A percentile compares a stretch with the other conserved stretches of the same genome.
phyloP scores from a whole-genome alignment of 352 stramenopile species.

The Phytophthora pinifolia region DNA sequence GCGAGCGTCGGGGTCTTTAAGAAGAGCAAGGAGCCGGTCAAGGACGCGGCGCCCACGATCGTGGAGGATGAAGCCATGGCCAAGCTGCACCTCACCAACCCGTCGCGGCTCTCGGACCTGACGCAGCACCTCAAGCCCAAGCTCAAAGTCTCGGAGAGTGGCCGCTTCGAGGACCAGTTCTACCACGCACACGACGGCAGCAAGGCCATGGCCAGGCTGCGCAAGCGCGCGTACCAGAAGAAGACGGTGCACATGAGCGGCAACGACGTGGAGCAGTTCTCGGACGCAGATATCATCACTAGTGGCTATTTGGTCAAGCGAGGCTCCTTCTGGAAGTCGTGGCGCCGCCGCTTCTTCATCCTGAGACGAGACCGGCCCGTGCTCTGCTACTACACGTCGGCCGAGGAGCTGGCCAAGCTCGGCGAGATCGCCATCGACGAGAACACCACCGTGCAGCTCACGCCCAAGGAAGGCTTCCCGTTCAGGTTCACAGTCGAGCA shows the following conservation, averaged over 20 bases:
- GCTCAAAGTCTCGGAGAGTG: constrained; percentile 80
- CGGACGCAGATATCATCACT: constrained; percentile 79
- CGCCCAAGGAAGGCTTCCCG: constrained; percentile 57
- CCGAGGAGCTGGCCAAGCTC: constrained; percentile 75
- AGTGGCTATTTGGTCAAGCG: constrained; percentile 83
- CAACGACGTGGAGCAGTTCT: constrained; percentile 86
- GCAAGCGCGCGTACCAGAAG: constrained; percentile 74
- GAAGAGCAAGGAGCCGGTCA: constrained; percentile 11
- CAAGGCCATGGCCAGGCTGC: constrained; percentile 77
- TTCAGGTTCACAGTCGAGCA: constrained; percentile 75
- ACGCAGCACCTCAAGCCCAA: constrained; percentile 50
- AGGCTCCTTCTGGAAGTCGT: constrained; percentile 89
- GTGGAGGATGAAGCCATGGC: constrained; percentile 21
- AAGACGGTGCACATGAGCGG: constrained; percentile 73
- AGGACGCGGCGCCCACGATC: constrained; percentile 25
- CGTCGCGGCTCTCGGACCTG: constrained; percentile 23
- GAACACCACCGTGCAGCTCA: constrained; percentile 49
- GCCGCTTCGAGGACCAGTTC: constrained; percentile 86
- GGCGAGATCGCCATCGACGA: constrained; percentile 77
- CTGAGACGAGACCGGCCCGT: constrained; percentile 70
- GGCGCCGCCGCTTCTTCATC: constrained; percentile 83
- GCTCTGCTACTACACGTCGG: constrained; percentile 81
- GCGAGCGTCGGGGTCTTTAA: not conserved
- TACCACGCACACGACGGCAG: constrained; percentile 82
- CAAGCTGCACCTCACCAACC: constrained; percentile 24